phyloP scores from a whole-genome alignment of 768 basidiomycete genomes.

The Tulasnella sp. region DNA sequence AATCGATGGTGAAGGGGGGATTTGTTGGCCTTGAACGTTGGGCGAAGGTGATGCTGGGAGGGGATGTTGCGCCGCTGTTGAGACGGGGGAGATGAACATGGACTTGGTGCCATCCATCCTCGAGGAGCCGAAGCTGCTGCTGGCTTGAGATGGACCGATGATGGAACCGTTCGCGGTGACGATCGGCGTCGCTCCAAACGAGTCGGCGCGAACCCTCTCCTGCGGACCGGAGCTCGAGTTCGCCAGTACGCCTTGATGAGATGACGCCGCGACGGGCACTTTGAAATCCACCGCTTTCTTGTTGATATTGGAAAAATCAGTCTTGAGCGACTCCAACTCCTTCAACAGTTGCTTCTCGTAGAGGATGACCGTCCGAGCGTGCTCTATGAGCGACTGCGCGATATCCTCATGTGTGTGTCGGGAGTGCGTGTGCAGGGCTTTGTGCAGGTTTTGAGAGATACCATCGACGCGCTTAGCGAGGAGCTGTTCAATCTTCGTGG shows the following conservation, averaged over 20 bases:
- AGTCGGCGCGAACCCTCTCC: slow-evolving; percentile 19
- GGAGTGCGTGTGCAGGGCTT: slow-evolving; percentile 73
- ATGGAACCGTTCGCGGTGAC: slow-evolving; percentile 12
- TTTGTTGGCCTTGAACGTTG: neutral
- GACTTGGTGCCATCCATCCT: slow-evolving; percentile 67
- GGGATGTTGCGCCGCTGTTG: slow-evolving; percentile 15
- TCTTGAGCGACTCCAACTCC: slow-evolving; percentile 75
- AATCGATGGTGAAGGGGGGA: neutral
- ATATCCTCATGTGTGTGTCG: slow-evolving; percentile 84
- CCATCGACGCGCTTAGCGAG: slow-evolving; percentile 79
- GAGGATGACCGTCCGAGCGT: slow-evolving; percentile 82
- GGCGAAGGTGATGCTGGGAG: neutral
- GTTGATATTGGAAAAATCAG: slow-evolving; percentile 44
- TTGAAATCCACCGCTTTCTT: slow-evolving; percentile 27
- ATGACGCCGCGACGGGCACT: slow-evolving; percentile 39
- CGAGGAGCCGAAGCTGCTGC: slow-evolving; percentile 39
- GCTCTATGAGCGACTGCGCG: slow-evolving; percentile 79
- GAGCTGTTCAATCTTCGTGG: slow-evolving; percentile 77
- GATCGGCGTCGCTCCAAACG: slow-evolving; percentile 18
- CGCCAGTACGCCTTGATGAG: slow-evolving; percentile 47
- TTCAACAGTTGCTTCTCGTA: slow-evolving; percentile 82
- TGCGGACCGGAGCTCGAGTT: slow-evolving; percentile 24
- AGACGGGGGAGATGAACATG: slow-evolving; percentile 55
- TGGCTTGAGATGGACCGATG: neutral
- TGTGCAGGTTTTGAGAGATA: slow-evolving; percentile 88